phyloP scores from a whole-genome alignment of 345 rosid species.

The Triadica sebifera region DNA sequence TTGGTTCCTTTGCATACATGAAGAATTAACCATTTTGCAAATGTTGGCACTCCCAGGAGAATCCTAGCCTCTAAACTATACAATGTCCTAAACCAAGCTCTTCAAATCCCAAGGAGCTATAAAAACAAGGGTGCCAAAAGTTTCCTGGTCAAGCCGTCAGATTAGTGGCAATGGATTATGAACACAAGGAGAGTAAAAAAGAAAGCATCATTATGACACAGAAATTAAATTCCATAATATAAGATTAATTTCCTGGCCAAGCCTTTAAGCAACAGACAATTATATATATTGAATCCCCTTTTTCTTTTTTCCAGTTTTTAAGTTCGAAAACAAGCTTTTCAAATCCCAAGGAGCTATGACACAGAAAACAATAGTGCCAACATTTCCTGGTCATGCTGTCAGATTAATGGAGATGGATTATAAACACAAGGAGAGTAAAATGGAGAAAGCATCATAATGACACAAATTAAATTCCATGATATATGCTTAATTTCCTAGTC shows the following conservation, averaged over 20 bases:
- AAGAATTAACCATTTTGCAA: not conserved
- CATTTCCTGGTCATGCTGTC: not conserved
- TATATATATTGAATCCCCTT: not conserved
- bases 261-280: not conserved
- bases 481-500: not conserved
- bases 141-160: not conserved
- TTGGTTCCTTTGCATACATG: not conserved
- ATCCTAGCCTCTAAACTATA: not conserved
- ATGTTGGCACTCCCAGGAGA: not conserved
- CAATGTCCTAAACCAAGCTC: not conserved
- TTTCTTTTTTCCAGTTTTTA: not conserved
- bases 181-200: not conserved
- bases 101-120: not conserved
- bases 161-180: not conserved
- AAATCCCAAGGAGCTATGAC: no score
- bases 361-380: not conserved
- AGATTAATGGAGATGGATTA: not conserved
- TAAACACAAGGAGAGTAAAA: not conserved
- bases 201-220: not conserved
- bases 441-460: not conserved
- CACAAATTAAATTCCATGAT: not conserved
- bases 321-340: not conserved
- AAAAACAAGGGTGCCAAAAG: not conserved
- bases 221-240: not conserved
- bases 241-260: not conserved